Evolutionary conservation across 1,139 yeast genomes (phyloP), one percentile per base, ranked within the genome.

Genomic region (Suhomyces bribrorum): DNA sequence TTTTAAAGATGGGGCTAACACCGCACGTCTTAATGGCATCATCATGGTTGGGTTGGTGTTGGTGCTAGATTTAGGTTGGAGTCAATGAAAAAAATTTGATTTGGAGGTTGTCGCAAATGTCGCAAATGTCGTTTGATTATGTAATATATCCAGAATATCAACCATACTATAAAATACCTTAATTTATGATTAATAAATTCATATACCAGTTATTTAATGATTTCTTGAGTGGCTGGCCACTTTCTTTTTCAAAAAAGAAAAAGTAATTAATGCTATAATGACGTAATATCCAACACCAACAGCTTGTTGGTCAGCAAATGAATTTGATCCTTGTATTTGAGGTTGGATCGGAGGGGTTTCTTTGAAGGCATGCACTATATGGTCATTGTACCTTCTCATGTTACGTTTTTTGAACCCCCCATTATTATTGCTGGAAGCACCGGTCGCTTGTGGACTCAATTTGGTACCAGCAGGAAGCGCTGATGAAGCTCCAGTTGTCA

Each of bases 281-380:
- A 49, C 22, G 36, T 50, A 54, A 13, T 52, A 38, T 3, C 53
- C 56, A 9, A 47, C 8, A 1, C 58, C 58, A 5, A 47, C 36
- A 14, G 46, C 37, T 34, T 48, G 54, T 31, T 40, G 34, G 16
- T 25, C 39, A 24, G 36, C 37, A 34, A 25, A 39, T n/a, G 40
- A 29, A 14, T 34, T 31, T n/a, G 31, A 27, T 17, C 15, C 16
- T 3, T 38, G 15, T 9, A 25, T 9, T 16, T 22, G 23, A 11
- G 29, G 22, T 24, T 7, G 7, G 11, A 4, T 23, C 3, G 9
- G 14, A 13, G 28, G 16, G 5, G n/a, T 18, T 5, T 31, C 7
- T 16, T 36, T 30, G 12, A 36, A 32, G 8, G 28, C 14, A 2
- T 17, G 11, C 14, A 23, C 12, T 12, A 14, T 14, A 7, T 13